Percentiles rank a stretch among this genome's conserved stretches.
These are phyloP conservation scores for Heteromeles arbutifolia DNA, from an alignment of 306 rosid genomes.

Conservation along the genomic window DNA sequence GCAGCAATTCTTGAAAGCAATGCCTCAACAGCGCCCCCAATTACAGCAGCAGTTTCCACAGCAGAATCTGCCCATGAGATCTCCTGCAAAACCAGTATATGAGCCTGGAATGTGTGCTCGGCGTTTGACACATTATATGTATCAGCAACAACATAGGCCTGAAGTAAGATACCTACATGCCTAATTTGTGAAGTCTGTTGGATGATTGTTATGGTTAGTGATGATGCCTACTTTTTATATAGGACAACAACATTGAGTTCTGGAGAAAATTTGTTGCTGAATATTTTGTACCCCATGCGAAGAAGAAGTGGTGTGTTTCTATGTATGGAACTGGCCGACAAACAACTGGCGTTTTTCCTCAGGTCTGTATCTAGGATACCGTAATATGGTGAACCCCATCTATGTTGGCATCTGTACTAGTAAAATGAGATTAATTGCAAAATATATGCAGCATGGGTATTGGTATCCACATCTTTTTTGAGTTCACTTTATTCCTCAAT, in stretches of 20 bases:
- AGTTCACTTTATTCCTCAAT: not conserved
- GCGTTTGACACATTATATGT: constrained; percentile 91
- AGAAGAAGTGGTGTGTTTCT: constrained; percentile 98
- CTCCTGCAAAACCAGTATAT: constrained; percentile 73
- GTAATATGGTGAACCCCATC: constrained; percentile 8
- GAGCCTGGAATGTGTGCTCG: constrained; percentile 98
- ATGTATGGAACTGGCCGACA: constrained; percentile 95
- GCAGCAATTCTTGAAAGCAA: constrained; percentile 75
- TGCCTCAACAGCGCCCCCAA: constrained; percentile 86
- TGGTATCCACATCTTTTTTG: not conserved
- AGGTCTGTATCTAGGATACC: constrained; percentile 47
- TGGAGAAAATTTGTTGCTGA: constrained; percentile 98
- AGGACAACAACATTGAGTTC: constrained; percentile 93
- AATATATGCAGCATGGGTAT: not conserved
- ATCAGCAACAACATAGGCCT: constrained; percentile 91
- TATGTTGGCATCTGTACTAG: constrained; percentile 14
- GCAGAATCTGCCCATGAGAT: constrained; percentile 67
- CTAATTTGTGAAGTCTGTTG: not conserved
- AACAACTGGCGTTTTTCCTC: constrained; percentile 94
- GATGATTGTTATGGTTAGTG: constrained; percentile 5
- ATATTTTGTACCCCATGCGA: constrained; percentile 91
- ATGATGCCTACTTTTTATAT: constrained; percentile 21
- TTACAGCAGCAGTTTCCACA: constrained; percentile 78
- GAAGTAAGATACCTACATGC: constrained; percentile 44
- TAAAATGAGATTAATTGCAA: not conserved